Conservation (phyloP, 2,329 filamentous ascomycete genomes). For the Lasiodiplodia theobromae region DNA sequence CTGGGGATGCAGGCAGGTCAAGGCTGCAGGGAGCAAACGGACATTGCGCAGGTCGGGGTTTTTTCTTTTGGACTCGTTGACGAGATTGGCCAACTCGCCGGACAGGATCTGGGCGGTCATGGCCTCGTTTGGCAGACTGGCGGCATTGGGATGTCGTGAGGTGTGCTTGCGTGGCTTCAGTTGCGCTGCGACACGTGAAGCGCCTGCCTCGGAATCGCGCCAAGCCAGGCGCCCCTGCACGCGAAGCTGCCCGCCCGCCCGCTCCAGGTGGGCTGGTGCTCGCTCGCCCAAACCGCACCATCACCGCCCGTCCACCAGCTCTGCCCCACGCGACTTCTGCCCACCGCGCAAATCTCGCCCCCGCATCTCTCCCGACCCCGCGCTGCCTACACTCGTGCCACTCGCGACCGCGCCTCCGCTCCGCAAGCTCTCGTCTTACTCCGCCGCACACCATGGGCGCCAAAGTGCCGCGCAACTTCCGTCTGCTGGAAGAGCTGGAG, state of each 20-base stretch:
- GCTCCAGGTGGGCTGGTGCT: slow-evolving; percentile 20
- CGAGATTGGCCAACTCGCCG: slow-evolving; percentile 86
- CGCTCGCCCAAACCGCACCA: not conserved
- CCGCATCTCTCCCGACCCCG: not conserved
- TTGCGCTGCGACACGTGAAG: slow-evolving; percentile 29
- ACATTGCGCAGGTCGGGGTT: slow-evolving; percentile 85
- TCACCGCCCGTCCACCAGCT: slow-evolving; percentile 1
- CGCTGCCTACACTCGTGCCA: not conserved
- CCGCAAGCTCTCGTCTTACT: not conserved
- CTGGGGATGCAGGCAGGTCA: not conserved
- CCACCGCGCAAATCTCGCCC: not conserved
- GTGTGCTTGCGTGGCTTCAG: slow-evolving; percentile 30
- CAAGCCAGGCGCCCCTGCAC: slow-evolving; percentile 15
- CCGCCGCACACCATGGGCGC: slow-evolving; percentile 59
- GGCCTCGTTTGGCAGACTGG: slow-evolving; percentile 43
- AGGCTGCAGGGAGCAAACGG: not conserved
- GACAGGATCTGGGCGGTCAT: slow-evolving; percentile 93
- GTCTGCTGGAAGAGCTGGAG: slow-evolving; percentile 95
- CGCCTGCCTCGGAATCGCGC: not conserved
- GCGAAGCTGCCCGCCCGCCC: not conserved
- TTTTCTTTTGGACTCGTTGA: slow-evolving; percentile 95
- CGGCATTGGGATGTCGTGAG: slow-evolving; percentile 17
- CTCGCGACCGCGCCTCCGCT: not conserved
- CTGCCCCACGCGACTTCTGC: not conserved
- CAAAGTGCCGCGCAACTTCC: slow-evolving; percentile 94